A percentile compares a stretch with the other conserved stretches of the same genome.
phyloP scores from a whole-genome alignment of 2,329 filamentous ascomycete genomes.

The Xenosphaeropsis pyriputrescens region DNA sequence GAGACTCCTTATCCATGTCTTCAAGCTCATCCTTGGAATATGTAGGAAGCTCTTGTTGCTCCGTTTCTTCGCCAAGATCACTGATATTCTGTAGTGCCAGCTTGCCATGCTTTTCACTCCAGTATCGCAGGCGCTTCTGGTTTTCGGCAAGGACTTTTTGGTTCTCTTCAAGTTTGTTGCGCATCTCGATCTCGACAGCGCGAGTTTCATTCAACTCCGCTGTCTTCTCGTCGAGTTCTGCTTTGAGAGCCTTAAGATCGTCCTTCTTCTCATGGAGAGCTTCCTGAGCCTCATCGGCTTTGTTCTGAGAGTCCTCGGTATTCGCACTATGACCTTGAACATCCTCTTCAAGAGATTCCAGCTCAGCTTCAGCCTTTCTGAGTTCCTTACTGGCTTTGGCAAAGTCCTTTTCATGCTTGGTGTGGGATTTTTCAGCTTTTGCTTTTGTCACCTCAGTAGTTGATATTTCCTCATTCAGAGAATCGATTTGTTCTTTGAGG shows the following conservation, averaged over 20 bases:
- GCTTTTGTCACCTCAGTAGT: conserved; percentile 75
- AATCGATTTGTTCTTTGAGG: conserved; percentile 72
- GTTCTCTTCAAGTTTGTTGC: conserved; percentile 93
- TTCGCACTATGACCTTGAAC: conserved; percentile 63
- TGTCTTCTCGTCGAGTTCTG: conserved; percentile 74
- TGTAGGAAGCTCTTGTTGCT: conserved; percentile 50
- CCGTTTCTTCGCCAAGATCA: conserved; percentile 43
- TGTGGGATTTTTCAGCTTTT: conserved; percentile 86
- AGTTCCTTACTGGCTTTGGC: conserved; percentile 70
- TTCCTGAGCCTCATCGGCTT: conserved; percentile 72
- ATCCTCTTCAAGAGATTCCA: conserved; percentile 66
- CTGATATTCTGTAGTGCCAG: conserved; percentile 69
- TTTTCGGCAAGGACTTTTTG: conserved; percentile 81
- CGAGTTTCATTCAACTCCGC: conserved; percentile 78
- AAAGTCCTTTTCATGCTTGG: conserved; percentile 74
- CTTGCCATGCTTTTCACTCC: conserved; percentile 81
- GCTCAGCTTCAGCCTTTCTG: conserved; percentile 53
- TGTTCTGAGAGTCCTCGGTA: conserved; percentile 55
- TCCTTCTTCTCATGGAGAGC: conserved; percentile 65
- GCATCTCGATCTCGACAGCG: conserved; percentile 91
- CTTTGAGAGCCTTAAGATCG: conserved; percentile 66
- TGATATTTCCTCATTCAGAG: conserved; percentile 68
- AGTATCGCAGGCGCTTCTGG: conserved; percentile 69
- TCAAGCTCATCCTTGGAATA: conserved; percentile 61
- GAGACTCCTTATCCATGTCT: conserved; percentile 48